phyloP scores from a whole-genome alignment of 2,329 filamentous ascomycete genomes.

The Podosphaera xanthii region DNA sequence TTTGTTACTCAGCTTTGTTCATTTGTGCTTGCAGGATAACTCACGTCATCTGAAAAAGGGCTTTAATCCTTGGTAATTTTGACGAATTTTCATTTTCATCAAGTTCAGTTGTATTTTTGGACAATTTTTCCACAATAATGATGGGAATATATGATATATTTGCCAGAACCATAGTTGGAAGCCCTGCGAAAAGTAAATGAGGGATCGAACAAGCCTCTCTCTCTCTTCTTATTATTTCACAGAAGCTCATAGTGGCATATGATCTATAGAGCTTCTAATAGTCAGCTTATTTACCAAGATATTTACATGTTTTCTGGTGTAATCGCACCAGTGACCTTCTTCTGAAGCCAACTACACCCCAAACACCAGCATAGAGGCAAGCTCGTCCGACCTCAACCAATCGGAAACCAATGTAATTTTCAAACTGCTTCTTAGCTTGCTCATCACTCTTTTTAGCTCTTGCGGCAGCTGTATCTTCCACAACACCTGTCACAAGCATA shows the following conservation, averaged over 20 bases:
- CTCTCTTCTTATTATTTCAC: conserved; percentile 12
- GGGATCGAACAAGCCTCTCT: conserved; percentile 5
- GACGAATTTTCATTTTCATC: conserved; percentile 5
- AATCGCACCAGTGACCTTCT: conserved; percentile 13
- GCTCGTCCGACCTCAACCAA: conserved; percentile 13
- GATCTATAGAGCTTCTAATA: conserved; percentile 13
- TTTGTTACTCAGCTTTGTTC: conserved; percentile 7
- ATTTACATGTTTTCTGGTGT: neutral
- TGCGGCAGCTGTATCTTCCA: conserved; percentile 13
- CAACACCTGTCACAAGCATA: conserved; percentile 17
- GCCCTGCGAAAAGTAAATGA: conserved; percentile 11
- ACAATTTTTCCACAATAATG: conserved; percentile 8
- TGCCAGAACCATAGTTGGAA: conserved; percentile 13
- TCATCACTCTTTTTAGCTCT: conserved; percentile 8
- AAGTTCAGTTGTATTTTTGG: conserved; percentile 9
- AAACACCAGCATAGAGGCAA: conserved; percentile 13
- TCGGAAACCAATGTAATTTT: conserved; percentile 12
- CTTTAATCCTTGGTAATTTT: neutral
- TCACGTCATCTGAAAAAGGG: conserved; percentile 4
- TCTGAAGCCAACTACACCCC: conserved; percentile 16
- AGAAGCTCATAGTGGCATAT: conserved; percentile 10
- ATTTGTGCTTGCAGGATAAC: neutral
- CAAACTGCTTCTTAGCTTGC: conserved; percentile 8
- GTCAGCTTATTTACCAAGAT: conserved; percentile 1
- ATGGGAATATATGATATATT: conserved; percentile 12